Conservation (phyloP, 2,329 filamentous ascomycete genomes). For the Chrysoporthe cubensis region DNA sequence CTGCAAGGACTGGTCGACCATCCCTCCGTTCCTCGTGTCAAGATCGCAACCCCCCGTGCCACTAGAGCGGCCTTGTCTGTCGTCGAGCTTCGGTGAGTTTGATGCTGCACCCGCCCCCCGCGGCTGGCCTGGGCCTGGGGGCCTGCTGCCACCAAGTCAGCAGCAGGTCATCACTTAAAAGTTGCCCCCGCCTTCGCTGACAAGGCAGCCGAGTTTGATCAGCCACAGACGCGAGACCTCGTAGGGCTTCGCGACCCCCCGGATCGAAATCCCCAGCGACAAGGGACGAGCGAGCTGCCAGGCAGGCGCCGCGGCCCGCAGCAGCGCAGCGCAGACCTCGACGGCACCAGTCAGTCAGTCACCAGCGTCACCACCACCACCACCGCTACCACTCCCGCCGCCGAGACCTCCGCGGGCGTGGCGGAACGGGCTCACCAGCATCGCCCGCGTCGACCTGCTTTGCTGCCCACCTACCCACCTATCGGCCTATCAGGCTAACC, state of each 20-base stretch:
- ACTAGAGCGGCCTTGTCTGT: slow-evolving; percentile 3
- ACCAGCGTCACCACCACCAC: too few relatives aligned
- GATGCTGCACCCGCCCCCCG: neutral
- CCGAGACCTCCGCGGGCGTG: too few relatives aligned
- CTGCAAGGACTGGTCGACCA: slow-evolving; percentile 14
- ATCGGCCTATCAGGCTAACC: neutral
- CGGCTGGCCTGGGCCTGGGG: too few relatives aligned
- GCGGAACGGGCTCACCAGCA: neutral
- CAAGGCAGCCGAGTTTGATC: neutral
- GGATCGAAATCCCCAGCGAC: too few relatives aligned
- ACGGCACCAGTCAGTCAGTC: too few relatives aligned
- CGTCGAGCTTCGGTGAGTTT: neutral
- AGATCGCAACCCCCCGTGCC: neutral
- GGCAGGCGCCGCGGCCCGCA: too few relatives aligned
- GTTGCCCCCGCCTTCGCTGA: neutral
- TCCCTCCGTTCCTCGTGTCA: slow-evolving; percentile 13
- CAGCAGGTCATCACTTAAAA: neutral
- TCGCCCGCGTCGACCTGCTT: neutral
- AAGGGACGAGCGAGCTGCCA: too few relatives aligned
- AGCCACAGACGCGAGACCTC: too few relatives aligned
- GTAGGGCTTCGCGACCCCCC: too few relatives aligned
- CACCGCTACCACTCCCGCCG: too few relatives aligned
- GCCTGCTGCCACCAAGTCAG: neutral
- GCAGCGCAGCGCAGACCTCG: too few relatives aligned
- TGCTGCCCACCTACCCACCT: neutral